Percentiles rank a stretch among this genome's conserved stretches.
Evolutionary conservation across 2,329 filamentous ascomycete genomes (phyloP).

Genomic region (Exophiala mesophila): DNA sequence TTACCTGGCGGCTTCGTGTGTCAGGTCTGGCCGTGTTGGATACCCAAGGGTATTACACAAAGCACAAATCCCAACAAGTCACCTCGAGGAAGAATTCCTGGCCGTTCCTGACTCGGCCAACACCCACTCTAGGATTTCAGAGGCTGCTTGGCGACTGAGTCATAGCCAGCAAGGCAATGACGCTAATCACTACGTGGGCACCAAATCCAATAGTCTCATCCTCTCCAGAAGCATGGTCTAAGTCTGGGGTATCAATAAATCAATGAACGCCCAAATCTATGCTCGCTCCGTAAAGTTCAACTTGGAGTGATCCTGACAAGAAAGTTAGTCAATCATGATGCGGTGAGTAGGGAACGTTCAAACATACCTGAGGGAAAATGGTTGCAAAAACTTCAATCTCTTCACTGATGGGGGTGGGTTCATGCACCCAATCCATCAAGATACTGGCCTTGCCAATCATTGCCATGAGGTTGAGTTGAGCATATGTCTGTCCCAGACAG

Average conservation of each 20-base stretch:
- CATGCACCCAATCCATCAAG: slow-evolving; percentile 83
- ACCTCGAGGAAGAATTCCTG: too few species aligned
- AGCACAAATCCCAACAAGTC: too few species aligned
- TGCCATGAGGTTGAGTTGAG: slow-evolving; percentile 78
- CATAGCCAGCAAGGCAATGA: too few species aligned
- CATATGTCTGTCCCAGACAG: slow-evolving; percentile 91
- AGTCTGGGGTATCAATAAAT: slow-evolving; percentile 10
- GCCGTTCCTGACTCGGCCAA: too few species aligned
- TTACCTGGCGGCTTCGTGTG: too few species aligned
- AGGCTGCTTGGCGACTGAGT: too few species aligned
- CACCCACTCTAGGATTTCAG: too few species aligned
- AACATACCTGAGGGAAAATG: slow-evolving; percentile 87
- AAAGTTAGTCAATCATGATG: slow-evolving; percentile 11
- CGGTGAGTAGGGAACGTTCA: slow-evolving; percentile 6
- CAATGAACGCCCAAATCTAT: slow-evolving; percentile 20
- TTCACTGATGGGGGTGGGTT: slow-evolving; percentile 76
- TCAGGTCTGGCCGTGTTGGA: too few species aligned
- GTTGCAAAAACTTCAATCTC: slow-evolving; percentile 98
- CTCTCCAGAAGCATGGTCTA: slow-evolving; percentile 9
- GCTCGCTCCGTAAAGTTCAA: slow-evolving; percentile 60
- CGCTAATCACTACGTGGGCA: slow-evolving; percentile 7
- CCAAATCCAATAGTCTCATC: too few species aligned
- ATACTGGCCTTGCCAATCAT: slow-evolving; percentile 88
- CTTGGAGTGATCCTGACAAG: slow-evolving; percentile 70
- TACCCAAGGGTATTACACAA: too few species aligned